Conservation (phyloP, 164 flowering plant species). For the Sextonia rubra region DNA sequence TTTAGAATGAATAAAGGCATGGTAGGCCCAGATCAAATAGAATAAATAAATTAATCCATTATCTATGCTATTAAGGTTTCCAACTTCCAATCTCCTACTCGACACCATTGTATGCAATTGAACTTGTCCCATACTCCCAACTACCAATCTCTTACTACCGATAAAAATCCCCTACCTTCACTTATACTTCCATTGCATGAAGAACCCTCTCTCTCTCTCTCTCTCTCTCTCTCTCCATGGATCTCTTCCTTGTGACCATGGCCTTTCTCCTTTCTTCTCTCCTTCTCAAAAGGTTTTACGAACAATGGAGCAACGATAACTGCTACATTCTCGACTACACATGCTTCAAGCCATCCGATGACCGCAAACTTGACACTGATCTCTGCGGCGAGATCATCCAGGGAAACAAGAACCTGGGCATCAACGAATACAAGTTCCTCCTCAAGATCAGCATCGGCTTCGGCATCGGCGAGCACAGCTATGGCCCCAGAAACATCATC, state of each 20-base stretch:
- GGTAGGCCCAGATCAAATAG: too few relatives aligned
- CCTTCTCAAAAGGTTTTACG: slow-evolving; percentile 11
- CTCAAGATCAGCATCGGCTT: slow-evolving; percentile 14
- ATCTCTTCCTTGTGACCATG: neutral
- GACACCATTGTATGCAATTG: too few relatives aligned
- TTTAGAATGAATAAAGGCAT: too few relatives aligned
- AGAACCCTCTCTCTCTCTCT: slow-evolving; percentile 8
- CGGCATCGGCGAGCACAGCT: slow-evolving; percentile 19
- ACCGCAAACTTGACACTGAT: slow-evolving; percentile 21
- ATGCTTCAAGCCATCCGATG: slow-evolving; percentile 24
- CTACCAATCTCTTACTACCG: too few relatives aligned
- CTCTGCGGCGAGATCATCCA: slow-evolving; percentile 21
- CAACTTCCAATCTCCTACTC: too few relatives aligned
- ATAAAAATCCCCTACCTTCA: too few relatives aligned
- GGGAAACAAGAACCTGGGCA: slow-evolving; percentile 21
- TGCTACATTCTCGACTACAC: slow-evolving; percentile 24
- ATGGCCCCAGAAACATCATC: slow-evolving; percentile 18
- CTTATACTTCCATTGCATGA: too few relatives aligned
- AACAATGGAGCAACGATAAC: slow-evolving; percentile 8
- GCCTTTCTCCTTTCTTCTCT: neutral
- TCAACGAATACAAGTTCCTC: slow-evolving; percentile 20
- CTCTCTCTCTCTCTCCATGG: slow-evolving; percentile 2
- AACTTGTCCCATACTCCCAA: too few relatives aligned
- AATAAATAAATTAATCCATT: too few relatives aligned
- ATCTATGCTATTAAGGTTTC: too few relatives aligned